These are phyloP conservation scores for Rhizophagus sp. DNA, from an alignment of 192 early-diverging fungal genomes.

Conservation along the genomic window DNA sequence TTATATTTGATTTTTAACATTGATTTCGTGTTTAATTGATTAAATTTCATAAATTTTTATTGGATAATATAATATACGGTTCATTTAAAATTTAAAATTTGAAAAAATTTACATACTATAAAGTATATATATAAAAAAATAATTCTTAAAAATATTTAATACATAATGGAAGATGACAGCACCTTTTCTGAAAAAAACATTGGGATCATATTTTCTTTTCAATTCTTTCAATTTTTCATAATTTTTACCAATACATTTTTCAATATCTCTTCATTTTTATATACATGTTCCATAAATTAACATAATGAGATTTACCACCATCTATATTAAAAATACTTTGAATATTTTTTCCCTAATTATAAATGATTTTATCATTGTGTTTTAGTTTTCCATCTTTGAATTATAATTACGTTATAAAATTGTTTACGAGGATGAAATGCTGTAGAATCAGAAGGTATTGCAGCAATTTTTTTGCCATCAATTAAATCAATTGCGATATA, in stretches of 20 bases:
- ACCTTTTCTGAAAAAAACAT: neutral
- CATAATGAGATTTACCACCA: neutral
- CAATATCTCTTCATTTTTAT: neutral
- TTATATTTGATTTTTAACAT: too few species aligned
- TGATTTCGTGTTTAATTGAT: too few species aligned
- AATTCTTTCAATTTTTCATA: neutral
- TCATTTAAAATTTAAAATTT: too few species aligned
- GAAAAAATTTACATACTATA: too few species aligned
- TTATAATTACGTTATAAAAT: neutral
- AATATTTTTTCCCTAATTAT: neutral
- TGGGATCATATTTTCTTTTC: conserved; percentile 6
- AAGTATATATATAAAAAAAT: too few species aligned
- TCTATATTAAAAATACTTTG: neutral
- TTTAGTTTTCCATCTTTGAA: neutral
- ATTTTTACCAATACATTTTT: neutral
- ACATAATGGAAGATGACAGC: neutral
- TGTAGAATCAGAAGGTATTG: neutral
- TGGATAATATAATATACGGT: too few species aligned
- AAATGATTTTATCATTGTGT: neutral
- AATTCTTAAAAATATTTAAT: too few species aligned
- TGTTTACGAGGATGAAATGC: conserved; percentile 4
- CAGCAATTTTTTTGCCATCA: neutral
- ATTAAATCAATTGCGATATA: too few species aligned
- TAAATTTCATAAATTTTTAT: too few species aligned
- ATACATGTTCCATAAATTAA: neutral